Percentiles rank a stretch among this genome's conserved stretches.
These are phyloP conservation scores for Penicillium robsamsonii DNA, from an alignment of 495 filamentous ascomycete species.

Conservation along the genomic window DNA sequence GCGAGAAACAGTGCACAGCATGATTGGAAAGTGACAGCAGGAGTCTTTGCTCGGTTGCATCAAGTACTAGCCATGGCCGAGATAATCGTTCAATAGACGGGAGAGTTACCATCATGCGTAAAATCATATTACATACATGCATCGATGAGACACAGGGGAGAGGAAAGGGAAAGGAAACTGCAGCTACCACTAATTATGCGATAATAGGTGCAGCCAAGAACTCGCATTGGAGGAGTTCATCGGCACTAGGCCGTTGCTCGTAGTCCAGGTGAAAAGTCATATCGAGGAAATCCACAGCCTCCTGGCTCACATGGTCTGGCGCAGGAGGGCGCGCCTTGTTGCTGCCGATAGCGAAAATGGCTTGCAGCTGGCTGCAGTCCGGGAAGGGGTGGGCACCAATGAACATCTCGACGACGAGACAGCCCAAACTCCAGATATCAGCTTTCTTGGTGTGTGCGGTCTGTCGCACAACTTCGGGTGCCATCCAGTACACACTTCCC, in stretches of 20 bases:
- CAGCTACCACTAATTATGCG: constrained; percentile 26
- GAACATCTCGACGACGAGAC: constrained; percentile 98
- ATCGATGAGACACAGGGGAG: background rate
- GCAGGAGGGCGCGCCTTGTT: constrained; percentile 85
- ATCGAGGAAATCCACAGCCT: constrained; percentile 80
- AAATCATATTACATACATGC: constrained; percentile 19
- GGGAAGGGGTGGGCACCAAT: constrained; percentile 95
- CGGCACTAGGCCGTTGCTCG: constrained; percentile 84
- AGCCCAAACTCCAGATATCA: constrained; percentile 99
- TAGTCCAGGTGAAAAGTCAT: constrained; percentile 95
- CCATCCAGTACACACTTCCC: constrained; percentile 99
- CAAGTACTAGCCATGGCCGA: constrained; percentile 2
- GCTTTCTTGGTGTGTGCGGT: constrained; percentile 98
- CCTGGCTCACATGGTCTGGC: constrained; percentile 78
- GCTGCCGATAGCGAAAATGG: constrained; percentile 97
- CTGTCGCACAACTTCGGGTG: constrained; percentile 95
- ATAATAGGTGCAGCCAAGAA: constrained; percentile 72
- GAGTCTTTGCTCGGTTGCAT: background rate
- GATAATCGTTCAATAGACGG: constrained; percentile 3
- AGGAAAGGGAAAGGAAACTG: background rate
- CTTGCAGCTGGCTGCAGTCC: constrained; percentile 93
- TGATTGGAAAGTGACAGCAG: background rate
- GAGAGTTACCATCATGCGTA: constrained; percentile 14
- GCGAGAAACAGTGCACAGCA: constrained; percentile 15
- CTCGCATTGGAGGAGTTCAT: constrained; percentile 77